phyloP scores from a whole-genome alignment of 2,329 filamentous ascomycete species.

The Diaporthe aspalathi region DNA sequence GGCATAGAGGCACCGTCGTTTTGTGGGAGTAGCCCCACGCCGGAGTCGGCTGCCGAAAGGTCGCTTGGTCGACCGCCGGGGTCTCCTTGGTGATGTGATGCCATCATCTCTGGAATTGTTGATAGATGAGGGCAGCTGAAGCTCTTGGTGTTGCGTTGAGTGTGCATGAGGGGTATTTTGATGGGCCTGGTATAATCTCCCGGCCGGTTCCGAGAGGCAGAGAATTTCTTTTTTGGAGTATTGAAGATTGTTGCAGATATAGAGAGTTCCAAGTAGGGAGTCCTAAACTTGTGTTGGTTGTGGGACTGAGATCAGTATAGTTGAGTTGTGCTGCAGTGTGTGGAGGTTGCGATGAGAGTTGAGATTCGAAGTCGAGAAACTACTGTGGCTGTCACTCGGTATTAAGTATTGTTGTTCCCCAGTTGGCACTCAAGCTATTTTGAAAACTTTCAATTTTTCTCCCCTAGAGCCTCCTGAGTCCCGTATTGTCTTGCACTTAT shows the following conservation, averaged over 20 bases:
- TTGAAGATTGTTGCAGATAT: too few species aligned
- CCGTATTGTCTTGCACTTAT: too few species aligned
- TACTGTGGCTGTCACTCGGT: accelerated
- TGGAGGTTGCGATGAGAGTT: background rate
- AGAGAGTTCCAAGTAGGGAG: too few species aligned
- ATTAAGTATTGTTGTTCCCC: background rate
- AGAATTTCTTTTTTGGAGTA: background rate
- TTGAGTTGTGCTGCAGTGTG: too few species aligned
- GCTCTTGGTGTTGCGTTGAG: background rate
- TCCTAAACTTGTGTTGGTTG: too few species aligned
- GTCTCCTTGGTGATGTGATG: too few species aligned
- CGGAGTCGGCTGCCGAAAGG: background rate
- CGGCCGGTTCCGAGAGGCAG: too few species aligned
- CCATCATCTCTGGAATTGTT: background rate
- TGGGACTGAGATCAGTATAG: too few species aligned
- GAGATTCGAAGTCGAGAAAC: background rate
- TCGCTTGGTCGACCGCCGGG: background rate
- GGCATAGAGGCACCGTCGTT: background rate
- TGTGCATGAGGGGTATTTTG: background rate
- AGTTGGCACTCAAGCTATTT: background rate
- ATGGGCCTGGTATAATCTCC: background rate
- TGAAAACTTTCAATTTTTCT: background rate
- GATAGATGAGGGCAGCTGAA: accelerated
- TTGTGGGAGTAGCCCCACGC: background rate
- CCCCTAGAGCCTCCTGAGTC: background rate